These are phyloP conservation scores for Haplosporangium gracile DNA, from an alignment of 192 early-diverging fungal genomes.

Conservation along the genomic window DNA sequence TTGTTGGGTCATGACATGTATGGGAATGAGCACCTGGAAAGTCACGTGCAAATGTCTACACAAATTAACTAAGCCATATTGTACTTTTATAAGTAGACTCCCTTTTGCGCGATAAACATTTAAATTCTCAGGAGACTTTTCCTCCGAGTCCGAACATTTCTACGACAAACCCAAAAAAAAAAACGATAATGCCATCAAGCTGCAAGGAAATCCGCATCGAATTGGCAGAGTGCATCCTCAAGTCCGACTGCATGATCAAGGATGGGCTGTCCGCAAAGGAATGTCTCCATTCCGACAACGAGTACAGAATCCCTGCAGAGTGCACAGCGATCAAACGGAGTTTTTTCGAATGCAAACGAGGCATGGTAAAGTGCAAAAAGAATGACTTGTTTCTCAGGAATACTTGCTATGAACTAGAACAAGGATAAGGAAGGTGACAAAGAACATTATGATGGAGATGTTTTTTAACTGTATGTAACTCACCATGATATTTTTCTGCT, in stretches of 20 bases:
- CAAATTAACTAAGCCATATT: no score
- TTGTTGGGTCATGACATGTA: no score
- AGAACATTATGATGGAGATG: neutral
- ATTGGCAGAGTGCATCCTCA: constrained; percentile 68
- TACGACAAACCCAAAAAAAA: neutral
- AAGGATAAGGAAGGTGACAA: no score
- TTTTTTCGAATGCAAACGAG: constrained; percentile 68
- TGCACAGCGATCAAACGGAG: constrained; percentile 68
- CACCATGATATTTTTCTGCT: neutral
- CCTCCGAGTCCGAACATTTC: neutral
- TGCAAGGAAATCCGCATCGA: constrained; percentile 70
- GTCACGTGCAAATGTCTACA: no score
- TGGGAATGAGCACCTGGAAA: no score
- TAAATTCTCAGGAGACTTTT: neutral
- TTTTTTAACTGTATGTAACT: neutral
- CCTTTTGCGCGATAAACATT: neutral
- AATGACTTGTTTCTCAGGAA: neutral
- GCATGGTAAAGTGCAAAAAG: constrained; percentile 58
- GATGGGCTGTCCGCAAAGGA: constrained; percentile 63
- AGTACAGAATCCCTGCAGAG: constrained; percentile 63
- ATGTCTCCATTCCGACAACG: constrained; percentile 66
- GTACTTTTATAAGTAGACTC: no score
- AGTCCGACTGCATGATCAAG: constrained; percentile 66
- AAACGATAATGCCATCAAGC: constrained; percentile 64
- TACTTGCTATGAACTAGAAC: no score